Percentiles rank a stretch among this genome's conserved stretches.
These are phyloP conservation scores for Puccinia coronata DNA, from an alignment of 1,284 basidiomycete species.

Conservation along the genomic window DNA sequence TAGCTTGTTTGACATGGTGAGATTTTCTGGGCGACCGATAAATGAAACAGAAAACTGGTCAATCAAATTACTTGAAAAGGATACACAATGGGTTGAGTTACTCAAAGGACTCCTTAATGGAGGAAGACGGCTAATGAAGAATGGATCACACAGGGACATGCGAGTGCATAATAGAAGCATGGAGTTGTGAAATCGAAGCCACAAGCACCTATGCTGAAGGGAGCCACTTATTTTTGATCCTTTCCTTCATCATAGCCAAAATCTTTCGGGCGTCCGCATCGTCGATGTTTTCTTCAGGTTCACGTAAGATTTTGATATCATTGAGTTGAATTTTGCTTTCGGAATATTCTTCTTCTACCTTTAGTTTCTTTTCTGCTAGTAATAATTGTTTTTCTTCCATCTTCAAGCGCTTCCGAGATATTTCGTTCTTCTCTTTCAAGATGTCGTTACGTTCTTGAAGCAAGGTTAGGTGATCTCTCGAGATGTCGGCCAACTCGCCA, in stretches of 20 bases:
- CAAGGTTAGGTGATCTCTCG: background rate
- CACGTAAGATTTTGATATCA: background rate
- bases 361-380: background rate
- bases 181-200: no score
- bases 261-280: background rate
- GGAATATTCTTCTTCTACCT: background rate
- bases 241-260: background rate
- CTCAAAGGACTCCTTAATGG: no score
- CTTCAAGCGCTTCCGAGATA: background rate
- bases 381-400: background rate
- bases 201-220: background rate
- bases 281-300: background rate
- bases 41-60: no score
- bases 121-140: no score
- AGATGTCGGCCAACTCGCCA: conserved; percentile 4
- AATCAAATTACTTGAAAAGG: no score
- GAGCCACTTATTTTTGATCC: conserved; percentile 4
- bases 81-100: no score
- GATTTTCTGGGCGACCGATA: no score
- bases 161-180: no score
- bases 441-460: background rate
- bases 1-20: no score
- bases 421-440: background rate
- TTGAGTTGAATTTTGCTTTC: conserved; percentile 4
- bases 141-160: no score